These are phyloP conservation scores for Cymbopogon flexuosus DNA, from an alignment of 202 grass and related monocot species.

Conservation along the genomic window DNA sequence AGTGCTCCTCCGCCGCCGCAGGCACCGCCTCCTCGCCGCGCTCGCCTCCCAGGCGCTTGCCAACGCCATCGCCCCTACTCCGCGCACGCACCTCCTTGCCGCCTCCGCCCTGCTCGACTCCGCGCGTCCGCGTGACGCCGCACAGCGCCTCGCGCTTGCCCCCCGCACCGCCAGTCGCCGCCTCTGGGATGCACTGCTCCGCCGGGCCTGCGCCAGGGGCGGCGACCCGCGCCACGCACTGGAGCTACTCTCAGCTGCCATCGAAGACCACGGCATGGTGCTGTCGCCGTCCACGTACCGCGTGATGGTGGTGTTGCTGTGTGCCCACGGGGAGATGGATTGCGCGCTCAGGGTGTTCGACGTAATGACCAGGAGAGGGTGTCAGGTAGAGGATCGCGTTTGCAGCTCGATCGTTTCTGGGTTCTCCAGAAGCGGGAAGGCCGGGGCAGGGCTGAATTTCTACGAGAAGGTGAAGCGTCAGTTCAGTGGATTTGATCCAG, in stretches of 20 bases:
- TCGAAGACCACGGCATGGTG: conserved; percentile 26
- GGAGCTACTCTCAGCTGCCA: conserved; percentile 34
- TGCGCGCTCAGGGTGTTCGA: conserved; percentile 60
- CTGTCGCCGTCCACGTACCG: conserved; percentile 33
- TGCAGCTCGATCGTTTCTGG: conserved; percentile 65
- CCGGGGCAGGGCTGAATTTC: conserved; percentile 42
- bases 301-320: conserved; percentile 31
- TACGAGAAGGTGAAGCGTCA: conserved; percentile 40
- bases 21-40: conserved; percentile 37
- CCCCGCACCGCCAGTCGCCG: conserved; percentile 2
- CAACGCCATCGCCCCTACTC: conserved; percentile 35
- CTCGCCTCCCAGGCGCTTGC: conserved; percentile 35
- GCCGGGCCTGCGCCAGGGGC: conserved; percentile 30
- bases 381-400: conserved; percentile 44
- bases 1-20: conserved; percentile 32
- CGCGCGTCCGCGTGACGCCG: conserved; percentile 12
- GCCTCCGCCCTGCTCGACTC: conserved; percentile 31
- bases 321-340: conserved; percentile 41
- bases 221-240: conserved; percentile 41
- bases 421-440: conserved; percentile 44
- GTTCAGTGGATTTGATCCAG: conserved; percentile 38
- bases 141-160: conserved; percentile 24
- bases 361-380: conserved; percentile 37
- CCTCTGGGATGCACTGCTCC: conserved; percentile 60
- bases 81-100: conserved; percentile 34